These are phyloP conservation scores for Leishmania amazonensis DNA, from an alignment of 208 protist genomes.

Conservation along the genomic window DNA sequence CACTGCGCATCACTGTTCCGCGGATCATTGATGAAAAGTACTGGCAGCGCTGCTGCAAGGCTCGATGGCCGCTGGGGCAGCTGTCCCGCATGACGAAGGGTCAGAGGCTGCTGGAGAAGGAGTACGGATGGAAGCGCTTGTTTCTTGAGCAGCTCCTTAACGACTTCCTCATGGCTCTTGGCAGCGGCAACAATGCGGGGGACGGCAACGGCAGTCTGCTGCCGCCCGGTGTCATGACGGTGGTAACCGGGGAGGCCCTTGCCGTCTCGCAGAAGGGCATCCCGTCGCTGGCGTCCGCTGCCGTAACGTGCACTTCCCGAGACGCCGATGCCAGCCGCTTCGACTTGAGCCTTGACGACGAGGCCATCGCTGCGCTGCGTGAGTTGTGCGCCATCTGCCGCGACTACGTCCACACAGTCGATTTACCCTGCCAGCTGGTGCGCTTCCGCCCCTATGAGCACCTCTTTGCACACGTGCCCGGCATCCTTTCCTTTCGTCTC, in stretches of 20 bases:
- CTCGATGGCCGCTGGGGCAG: conserved; percentile 85
- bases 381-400: conserved; percentile 71
- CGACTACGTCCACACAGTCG: conserved; percentile 70
- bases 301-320: conserved; percentile 16
- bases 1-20: conserved; percentile 52
- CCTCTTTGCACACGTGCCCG: conserved; percentile 68
- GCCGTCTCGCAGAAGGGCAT: background rate
- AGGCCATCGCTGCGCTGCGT: conserved; percentile 34
- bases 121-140: conserved; percentile 84
- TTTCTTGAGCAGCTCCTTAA: conserved; percentile 79
- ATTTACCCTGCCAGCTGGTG: conserved; percentile 71
- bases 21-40: conserved; percentile 49
- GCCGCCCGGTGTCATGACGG: conserved; percentile 1
- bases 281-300: background rate
- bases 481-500: conserved; percentile 67
- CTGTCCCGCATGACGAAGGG: conserved; percentile 45
- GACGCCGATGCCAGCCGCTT: conserved; percentile 27
- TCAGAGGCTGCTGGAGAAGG: conserved; percentile 39
- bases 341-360: conserved; percentile 31
- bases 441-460: conserved; percentile 73
- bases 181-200: conserved; percentile 15
- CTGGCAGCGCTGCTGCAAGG: conserved; percentile 75
- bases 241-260: background rate
- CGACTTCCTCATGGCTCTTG: conserved; percentile 73
- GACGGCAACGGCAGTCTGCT: conserved; percentile 11